Conservation (phyloP, 495 filamentous ascomycete species). For the Neurospora intermedia region DNA sequence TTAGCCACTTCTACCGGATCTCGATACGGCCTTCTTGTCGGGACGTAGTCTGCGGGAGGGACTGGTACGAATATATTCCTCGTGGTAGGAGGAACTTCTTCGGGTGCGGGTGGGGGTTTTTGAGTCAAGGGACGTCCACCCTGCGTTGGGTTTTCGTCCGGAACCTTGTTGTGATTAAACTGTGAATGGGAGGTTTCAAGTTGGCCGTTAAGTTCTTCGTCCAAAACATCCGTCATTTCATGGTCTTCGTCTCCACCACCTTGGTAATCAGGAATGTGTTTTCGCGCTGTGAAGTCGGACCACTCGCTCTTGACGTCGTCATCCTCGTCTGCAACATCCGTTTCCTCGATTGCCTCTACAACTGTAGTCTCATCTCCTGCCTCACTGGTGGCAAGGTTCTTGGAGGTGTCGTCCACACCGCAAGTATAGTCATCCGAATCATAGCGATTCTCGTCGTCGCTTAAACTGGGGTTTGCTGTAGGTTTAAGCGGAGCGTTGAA, state of each 20-base stretch:
- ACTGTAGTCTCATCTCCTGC: conserved; percentile 24
- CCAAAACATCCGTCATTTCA: conserved; percentile 24
- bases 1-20: conserved; percentile 67
- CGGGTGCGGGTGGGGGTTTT: conserved; percentile 12
- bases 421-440: conserved; percentile 71
- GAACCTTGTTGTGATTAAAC: neutral
- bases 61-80: conserved; percentile 48
- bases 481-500: conserved; percentile 82
- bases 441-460: conserved; percentile 55
- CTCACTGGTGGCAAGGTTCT: conserved; percentile 44
- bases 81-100: conserved; percentile 27
- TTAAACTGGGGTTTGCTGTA: conserved; percentile 31
- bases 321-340: conserved; percentile 54
- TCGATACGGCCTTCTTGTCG: conserved; percentile 62
- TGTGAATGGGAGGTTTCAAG: neutral
- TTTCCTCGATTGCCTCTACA: conserved; percentile 15
- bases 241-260: conserved; percentile 11
- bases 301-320: conserved; percentile 55
- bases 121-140: conserved; percentile 28
- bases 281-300: conserved; percentile 72
- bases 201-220: conserved; percentile 9
- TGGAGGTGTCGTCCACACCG: conserved; percentile 61
- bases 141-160: conserved; percentile 11
- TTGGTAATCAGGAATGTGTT: conserved; percentile 52
- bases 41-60: conserved; percentile 76